Base-by-base conservation (phyloP, 768 basidiomycete species). In the Pulveroboletus ravenelii region DNA sequence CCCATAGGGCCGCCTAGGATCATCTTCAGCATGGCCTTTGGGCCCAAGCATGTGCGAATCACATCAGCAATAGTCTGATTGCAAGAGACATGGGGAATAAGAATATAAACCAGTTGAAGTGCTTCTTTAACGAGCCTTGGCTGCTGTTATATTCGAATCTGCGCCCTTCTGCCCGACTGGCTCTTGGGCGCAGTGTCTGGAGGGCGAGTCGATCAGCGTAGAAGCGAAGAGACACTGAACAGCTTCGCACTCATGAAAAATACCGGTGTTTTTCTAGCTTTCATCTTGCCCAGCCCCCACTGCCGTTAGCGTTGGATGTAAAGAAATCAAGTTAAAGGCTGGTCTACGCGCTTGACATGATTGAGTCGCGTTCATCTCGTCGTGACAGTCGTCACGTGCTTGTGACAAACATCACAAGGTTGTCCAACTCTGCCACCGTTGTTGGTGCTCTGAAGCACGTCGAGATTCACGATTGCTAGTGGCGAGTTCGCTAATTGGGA, bases 11-110 rank as follows among this genome's bases (percentile, higher is more conserved):
- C 2, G 73, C 97, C 95, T 40, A 97, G 72, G 60, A 98, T 96
- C 96, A 99, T 98, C 78, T 98, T 99, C 46, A 98, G 75, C 96
- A 98, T 98, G 37, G 96, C 85, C 64, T 96, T 95, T 1, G 95
- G 95, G 1, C 94, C 96, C 32, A 98, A 70, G 79, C 96, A 98
- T 55, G 95, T 98, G 54, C 95, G 72, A 60, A 98, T 97, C 5
- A 98, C 94, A 77, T 98, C 96, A 55, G 95, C 93, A 1, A 98
- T 93, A 9, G 93, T 96, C 93, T 95, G 51, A 18, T 49, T 13
- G 10, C 2, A 56, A 43, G 9, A 25, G 12, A 31, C 1, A 34
- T n/a, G 31, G 23, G 13, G 12, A 20, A 3, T 42, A 3, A 47
- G 44, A 14, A 25, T 2, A 10, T 6, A 15, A 9, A 10, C 12